These are phyloP conservation scores for Psophocarpus tetragonolobus DNA, from an alignment of 306 rosid genomes.

Conservation along the genomic window DNA sequence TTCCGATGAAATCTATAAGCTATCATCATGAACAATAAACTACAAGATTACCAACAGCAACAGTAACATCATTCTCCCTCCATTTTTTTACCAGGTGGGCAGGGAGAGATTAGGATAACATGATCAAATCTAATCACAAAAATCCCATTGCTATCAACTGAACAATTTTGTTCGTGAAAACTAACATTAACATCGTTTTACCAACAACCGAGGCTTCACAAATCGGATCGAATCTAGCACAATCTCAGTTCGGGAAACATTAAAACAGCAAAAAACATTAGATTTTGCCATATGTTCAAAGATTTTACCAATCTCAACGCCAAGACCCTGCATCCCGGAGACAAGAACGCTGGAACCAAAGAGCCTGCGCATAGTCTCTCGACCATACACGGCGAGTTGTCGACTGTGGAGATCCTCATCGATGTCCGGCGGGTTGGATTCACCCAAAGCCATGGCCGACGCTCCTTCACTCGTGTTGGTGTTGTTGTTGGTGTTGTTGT, in stretches of 20 bases:
- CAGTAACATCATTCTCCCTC: not conserved
- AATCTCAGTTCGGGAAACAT: not conserved
- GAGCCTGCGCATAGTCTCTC: conserved; percentile 91
- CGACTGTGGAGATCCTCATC: conserved; percentile 99
- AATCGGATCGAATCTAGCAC: not conserved
- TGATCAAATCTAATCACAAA: not conserved
- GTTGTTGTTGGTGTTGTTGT: conserved; percentile 28
- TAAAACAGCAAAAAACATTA: not conserved
- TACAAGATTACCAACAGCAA: not conserved
- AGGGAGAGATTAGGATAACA: not conserved
- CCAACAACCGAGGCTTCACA: not conserved
- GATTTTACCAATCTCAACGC: conserved; percentile 85
- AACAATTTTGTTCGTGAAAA: not conserved
- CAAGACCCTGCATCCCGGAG: conserved; percentile 94
- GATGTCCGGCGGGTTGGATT: conserved; percentile 55
- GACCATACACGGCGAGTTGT: conserved; percentile 94
- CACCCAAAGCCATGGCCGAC: conserved; percentile 66
- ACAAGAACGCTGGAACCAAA: conserved; percentile 78
- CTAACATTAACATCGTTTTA: not conserved
- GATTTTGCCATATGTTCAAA: not conserved
- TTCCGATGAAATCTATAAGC: not conserved
- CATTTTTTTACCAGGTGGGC: not conserved
- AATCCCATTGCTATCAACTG: not conserved
- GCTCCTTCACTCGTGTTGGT: conserved; percentile 28
- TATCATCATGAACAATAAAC: not conserved